These are phyloP conservation scores for Fusarium musae DNA, from an alignment of 2,329 filamentous ascomycete genomes.

Conservation along the genomic window DNA sequence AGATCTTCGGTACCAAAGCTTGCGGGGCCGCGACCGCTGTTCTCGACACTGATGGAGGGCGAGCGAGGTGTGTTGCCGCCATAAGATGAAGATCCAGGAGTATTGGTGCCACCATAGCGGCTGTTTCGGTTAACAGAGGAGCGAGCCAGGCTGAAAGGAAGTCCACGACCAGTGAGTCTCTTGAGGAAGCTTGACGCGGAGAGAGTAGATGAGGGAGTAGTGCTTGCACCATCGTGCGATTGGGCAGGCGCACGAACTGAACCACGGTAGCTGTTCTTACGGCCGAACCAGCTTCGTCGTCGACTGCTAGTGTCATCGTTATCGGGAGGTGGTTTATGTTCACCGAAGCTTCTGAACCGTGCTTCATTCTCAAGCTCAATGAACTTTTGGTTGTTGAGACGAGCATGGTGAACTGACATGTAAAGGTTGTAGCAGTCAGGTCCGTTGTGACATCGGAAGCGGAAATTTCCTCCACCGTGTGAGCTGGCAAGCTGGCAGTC, in stretches of 20 bases:
- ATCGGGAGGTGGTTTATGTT: conserved; percentile 60
- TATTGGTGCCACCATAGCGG: conserved; percentile 70
- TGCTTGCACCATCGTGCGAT: conserved; percentile 80
- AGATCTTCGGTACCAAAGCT: conserved; percentile 76
- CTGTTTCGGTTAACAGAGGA: conserved; percentile 74
- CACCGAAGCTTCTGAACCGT: conserved; percentile 78
- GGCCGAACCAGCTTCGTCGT: conserved; percentile 68
- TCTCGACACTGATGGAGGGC: conserved; percentile 66
- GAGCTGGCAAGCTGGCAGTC: conserved; percentile 74
- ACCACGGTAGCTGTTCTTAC: conserved; percentile 73
- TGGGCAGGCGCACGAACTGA: conserved; percentile 70
- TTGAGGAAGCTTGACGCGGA: conserved; percentile 85
- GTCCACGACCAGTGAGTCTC: conserved; percentile 76
- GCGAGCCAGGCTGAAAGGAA: conserved; percentile 82
- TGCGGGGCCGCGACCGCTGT: conserved; percentile 63
- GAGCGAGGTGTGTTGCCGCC: conserved; percentile 63
- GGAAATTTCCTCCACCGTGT: conserved; percentile 79
- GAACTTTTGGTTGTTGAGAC: conserved; percentile 93
- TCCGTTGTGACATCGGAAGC: conserved; percentile 83
- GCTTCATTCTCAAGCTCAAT: conserved; percentile 74
- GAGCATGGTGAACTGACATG: conserved; percentile 84
- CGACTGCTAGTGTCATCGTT: conserved; percentile 61
- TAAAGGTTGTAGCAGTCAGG: conserved; percentile 87
- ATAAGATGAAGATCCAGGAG: conserved; percentile 64
- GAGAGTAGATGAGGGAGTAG: conserved; percentile 66